Evolutionary conservation across 148 eudicot species (phyloP).

Genomic region (Polygonum maritimum): DNA sequence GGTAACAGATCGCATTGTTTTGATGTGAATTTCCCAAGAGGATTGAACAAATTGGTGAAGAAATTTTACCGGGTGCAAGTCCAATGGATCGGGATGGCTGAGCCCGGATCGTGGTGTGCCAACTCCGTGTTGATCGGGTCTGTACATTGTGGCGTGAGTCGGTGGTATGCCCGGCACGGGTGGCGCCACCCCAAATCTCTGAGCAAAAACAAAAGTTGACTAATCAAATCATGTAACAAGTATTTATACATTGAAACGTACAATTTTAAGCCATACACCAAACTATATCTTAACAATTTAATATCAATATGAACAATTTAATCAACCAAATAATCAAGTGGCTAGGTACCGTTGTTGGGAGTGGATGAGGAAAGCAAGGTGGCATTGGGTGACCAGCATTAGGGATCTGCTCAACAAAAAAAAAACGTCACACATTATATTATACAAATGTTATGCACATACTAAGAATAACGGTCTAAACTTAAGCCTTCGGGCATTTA

Average conservation of each 20-base stretch:
- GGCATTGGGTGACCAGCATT: conserved; percentile 29
- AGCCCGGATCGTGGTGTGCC: conserved; percentile 26
- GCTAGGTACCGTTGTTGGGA: conserved; percentile 33
- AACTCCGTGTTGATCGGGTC: conserved; percentile 18
- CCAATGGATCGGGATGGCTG: conserved; percentile 33
- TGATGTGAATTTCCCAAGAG: background rate
- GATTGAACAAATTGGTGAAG: background rate
- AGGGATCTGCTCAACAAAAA: conserved; percentile 30
- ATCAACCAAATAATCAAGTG: background rate
- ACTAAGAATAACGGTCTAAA: background rate
- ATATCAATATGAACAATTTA: background rate
- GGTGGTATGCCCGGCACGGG: conserved; percentile 78
- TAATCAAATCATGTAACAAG: background rate
- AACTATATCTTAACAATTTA: no score
- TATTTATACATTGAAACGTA: background rate
- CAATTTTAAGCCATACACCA: background rate
- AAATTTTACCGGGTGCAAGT: conserved; percentile 57
- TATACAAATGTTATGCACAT: background rate
- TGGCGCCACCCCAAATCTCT: conserved; percentile 53
- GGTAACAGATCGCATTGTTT: background rate
- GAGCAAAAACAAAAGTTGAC: conserved; percentile 5
- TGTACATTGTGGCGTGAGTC: conserved; percentile 30
- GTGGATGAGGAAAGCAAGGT: conserved; percentile 48
- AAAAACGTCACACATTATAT: conserved; percentile 8
- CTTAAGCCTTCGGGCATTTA: no score